These are phyloP conservation scores for Blastobotrys chiropterorum DNA, from an alignment of 805 yeast species.

Conservation along the genomic window DNA sequence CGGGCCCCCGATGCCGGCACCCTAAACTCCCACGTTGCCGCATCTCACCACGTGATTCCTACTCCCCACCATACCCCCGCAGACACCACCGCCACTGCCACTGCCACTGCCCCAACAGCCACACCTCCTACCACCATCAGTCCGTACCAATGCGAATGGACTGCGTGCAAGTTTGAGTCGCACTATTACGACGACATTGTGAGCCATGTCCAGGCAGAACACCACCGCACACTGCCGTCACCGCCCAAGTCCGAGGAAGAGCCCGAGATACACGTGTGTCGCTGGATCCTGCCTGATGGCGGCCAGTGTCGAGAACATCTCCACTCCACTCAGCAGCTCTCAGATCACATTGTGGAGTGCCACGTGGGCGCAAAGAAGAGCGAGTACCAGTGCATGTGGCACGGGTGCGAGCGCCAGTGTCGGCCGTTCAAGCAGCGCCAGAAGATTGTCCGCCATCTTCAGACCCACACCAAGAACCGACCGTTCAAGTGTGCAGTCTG, in stretches of 20 bases:
- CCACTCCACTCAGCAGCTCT: conserved; percentile 51
- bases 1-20: conserved; percentile 35
- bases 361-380: conserved; percentile 76
- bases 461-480: conserved; percentile 78
- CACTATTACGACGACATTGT: conserved; percentile 48
- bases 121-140: too few relatives aligned
- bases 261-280: conserved; percentile 26
- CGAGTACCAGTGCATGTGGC: conserved; percentile 69
- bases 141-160: conserved; percentile 63
- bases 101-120: too few relatives aligned
- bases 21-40: conserved; percentile 42
- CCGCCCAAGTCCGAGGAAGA: neutral
- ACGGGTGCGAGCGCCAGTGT: conserved; percentile 56
- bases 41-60: conserved; percentile 20
- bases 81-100: conserved; percentile 5
- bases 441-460: conserved; percentile 78
- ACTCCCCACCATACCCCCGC: conserved; percentile 11
- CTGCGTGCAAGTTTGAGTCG: conserved; percentile 56
- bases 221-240: conserved; percentile 19
- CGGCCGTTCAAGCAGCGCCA: conserved; percentile 74
- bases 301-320: conserved; percentile 47
- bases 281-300: conserved; percentile 35
- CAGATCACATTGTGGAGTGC: conserved; percentile 56
- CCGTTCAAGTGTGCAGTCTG: conserved; percentile 74
- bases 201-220: conserved; percentile 50